Percentiles rank a stretch among this genome's conserved stretches.
Conservation (phyloP, 2,329 filamentous ascomycete species). For the Hypoxylon sp. region DNA sequence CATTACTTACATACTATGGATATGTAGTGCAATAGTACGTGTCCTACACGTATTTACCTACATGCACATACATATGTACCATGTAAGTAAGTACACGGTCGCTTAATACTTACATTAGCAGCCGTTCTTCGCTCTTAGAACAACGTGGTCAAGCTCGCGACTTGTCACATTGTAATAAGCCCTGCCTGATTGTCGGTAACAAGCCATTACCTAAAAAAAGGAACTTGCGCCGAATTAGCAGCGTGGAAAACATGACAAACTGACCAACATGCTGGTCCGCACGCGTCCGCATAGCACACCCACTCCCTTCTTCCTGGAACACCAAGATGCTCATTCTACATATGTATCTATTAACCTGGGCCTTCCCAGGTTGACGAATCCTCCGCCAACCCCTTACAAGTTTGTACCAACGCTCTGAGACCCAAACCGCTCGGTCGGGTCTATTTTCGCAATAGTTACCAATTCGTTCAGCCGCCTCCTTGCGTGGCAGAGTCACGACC, state of each 20-base stretch:
- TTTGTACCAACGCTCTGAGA: constrained; percentile 28
- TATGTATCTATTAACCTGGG: constrained; percentile 25
- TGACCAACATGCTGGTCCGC: constrained; percentile 24
- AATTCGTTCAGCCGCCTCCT: constrained; percentile 23
- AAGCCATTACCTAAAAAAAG: constrained; percentile 38
- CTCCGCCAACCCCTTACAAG: constrained; percentile 36
- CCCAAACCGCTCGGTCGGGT: constrained; percentile 35
- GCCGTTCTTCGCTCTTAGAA: constrained; percentile 8
- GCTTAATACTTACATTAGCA: constrained; percentile 3
- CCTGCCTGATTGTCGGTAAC: constrained; percentile 34
- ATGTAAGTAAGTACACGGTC: constrained; percentile 2
- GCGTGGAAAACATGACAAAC: constrained; percentile 19
- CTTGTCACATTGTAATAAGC: constrained; percentile 22
- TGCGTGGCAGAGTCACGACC: constrained; percentile 15
- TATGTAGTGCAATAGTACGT: not conserved
- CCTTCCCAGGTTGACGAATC: constrained; percentile 33
- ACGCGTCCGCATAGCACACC: constrained; percentile 2
- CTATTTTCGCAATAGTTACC: constrained; percentile 19
- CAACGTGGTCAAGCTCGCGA: constrained; percentile 29
- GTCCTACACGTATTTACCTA: not conserved
- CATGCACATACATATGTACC: constrained; percentile 1
- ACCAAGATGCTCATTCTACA: constrained; percentile 9
- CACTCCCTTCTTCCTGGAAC: constrained; percentile 17
- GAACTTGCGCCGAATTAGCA: constrained; percentile 30
- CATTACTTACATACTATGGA: constrained; percentile 19